A percentile compares a stretch with the other conserved stretches of the same genome.
Evolutionary conservation across 2,329 filamentous ascomycete species (phyloP).

Genomic region (Plenodomus lindquistii): DNA sequence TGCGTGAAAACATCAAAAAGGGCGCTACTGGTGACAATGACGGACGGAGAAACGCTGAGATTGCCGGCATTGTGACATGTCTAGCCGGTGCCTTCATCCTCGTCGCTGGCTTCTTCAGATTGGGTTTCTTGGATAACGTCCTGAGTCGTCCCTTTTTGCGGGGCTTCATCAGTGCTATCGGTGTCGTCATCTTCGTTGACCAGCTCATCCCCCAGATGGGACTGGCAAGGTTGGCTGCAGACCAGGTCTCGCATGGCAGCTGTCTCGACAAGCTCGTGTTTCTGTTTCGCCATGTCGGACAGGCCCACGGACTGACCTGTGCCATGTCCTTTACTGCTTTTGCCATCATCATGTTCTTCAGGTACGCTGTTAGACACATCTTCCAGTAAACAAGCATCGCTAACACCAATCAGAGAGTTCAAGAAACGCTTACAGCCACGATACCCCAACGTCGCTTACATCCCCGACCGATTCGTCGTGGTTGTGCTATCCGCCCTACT

Average conservation of each 20-base stretch:
- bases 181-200: constrained; percentile 93
- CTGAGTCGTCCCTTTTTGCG: constrained; percentile 88
- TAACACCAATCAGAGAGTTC: constrained; percentile 62
- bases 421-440: constrained; percentile 81
- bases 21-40: constrained; percentile 68
- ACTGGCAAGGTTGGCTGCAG: constrained; percentile 66
- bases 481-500: constrained; percentile 83
- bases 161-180: constrained; percentile 96
- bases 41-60: constrained; percentile 73
- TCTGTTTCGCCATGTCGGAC: constrained; percentile 66
- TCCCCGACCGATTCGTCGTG: constrained; percentile 89
- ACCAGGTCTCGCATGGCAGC: constrained; percentile 79
- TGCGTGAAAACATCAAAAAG: constrained; percentile 74
- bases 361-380: constrained; percentile 55
- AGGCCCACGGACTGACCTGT: constrained; percentile 75
- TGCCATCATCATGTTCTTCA: constrained; percentile 83
- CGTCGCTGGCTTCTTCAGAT: constrained; percentile 78
- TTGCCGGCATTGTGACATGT: constrained; percentile 86
- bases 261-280: constrained; percentile 85
- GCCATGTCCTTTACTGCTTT: constrained; percentile 80
- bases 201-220: constrained; percentile 92
- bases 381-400: background rate
- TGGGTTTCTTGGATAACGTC: constrained; percentile 94
- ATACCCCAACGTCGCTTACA: constrained; percentile 79
- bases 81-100: constrained; percentile 88